Percentiles rank a stretch among this genome's conserved stretches.
Conservation (phyloP, 1,284 basidiomycete genomes). For the Tremellales sp. region DNA sequence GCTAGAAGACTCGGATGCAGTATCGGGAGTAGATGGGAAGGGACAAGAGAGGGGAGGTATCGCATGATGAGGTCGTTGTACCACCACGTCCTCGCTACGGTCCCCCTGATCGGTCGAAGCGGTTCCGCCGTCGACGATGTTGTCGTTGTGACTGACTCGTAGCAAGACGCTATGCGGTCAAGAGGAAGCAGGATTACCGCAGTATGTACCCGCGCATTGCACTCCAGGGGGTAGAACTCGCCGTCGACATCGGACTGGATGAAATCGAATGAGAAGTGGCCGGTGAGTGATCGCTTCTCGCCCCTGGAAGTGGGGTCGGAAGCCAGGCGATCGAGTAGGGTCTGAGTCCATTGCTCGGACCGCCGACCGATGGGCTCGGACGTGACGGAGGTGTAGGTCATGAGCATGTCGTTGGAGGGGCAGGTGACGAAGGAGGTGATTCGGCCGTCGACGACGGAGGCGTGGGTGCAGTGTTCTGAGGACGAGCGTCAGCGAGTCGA, state of each 20-base stretch:
- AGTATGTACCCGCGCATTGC: slow-evolving; percentile 51
- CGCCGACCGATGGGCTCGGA: slow-evolving; percentile 34
- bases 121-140: no score
- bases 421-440: slow-evolving; percentile 50
- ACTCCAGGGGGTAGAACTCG: slow-evolving; percentile 50
- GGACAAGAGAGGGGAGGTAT: slow-evolving; percentile 33
- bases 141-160: no score
- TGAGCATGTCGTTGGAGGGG: slow-evolving; percentile 51
- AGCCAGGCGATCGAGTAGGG: slow-evolving; percentile 37
- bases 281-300: slow-evolving; percentile 32
- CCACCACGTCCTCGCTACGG: slow-evolving; percentile 40
- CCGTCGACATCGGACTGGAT: slow-evolving; percentile 39
- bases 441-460: slow-evolving; percentile 46
- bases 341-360: slow-evolving; percentile 45
- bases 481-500: background rate
- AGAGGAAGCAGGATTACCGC: slow-evolving; percentile 47
- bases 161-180: slow-evolving; percentile 18
- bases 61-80: slow-evolving; percentile 47
- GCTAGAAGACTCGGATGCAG: slow-evolving; percentile 31
- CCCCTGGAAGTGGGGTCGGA: slow-evolving; percentile 27
- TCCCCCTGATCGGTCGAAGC: slow-evolving; percentile 21
- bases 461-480: slow-evolving; percentile 51
- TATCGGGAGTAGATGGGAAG: slow-evolving; percentile 12
- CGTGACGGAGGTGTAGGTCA: slow-evolving; percentile 49
- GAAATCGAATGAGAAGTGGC: slow-evolving; percentile 51